Percentiles rank a stretch among this genome's conserved stretches.
These are phyloP conservation scores for Xylaria nigripes DNA, from an alignment of 495 filamentous ascomycete species.

Conservation along the genomic window DNA sequence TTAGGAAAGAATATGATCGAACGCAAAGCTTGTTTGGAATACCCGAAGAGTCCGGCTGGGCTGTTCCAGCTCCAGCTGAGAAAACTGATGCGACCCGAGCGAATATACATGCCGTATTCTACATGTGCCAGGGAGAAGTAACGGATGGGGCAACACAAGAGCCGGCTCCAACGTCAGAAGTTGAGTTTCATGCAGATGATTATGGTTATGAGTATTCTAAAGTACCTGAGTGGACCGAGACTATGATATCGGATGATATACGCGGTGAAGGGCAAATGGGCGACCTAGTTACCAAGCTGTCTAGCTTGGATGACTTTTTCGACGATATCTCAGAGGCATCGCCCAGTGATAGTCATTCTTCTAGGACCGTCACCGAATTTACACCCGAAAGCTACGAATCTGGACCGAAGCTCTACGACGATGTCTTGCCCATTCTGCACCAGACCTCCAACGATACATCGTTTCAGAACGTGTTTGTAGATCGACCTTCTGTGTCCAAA, in stretches of 20 bases:
- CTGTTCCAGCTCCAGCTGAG: slow-evolving; percentile 84
- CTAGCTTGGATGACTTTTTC: slow-evolving; percentile 93
- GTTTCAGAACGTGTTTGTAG: slow-evolving; percentile 82
- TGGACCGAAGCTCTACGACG: slow-evolving; percentile 83
- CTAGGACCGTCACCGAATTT: slow-evolving; percentile 57
- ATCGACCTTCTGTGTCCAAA: slow-evolving; percentile 47
- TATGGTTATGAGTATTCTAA: slow-evolving; percentile 76
- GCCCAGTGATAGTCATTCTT: slow-evolving; percentile 47
- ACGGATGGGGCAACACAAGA: slow-evolving; percentile 49
- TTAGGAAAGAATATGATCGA: slow-evolving; percentile 88
- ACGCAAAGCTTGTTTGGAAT: slow-evolving; percentile 94
- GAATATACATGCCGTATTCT: slow-evolving; percentile 95
- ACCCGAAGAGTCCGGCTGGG: slow-evolving; percentile 92
- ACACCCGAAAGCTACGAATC: slow-evolving; percentile 58
- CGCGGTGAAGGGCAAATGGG: slow-evolving; percentile 63
- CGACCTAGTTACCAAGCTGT: slow-evolving; percentile 81
- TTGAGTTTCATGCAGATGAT: slow-evolving; percentile 88
- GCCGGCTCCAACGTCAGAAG: slow-evolving; percentile 67
- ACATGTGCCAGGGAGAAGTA: slow-evolving; percentile 59
- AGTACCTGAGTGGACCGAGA: slow-evolving; percentile 58
- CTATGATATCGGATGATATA: slow-evolving; percentile 84
- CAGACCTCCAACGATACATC: slow-evolving; percentile 59
- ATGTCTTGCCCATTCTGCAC: slow-evolving; percentile 82
- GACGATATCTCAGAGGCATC: slow-evolving; percentile 51
- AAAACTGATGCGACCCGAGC: slow-evolving; percentile 75